These are phyloP conservation scores for Trichophyton benhamiae DNA, from an alignment of 2,329 filamentous ascomycete species.

Conservation along the genomic window DNA sequence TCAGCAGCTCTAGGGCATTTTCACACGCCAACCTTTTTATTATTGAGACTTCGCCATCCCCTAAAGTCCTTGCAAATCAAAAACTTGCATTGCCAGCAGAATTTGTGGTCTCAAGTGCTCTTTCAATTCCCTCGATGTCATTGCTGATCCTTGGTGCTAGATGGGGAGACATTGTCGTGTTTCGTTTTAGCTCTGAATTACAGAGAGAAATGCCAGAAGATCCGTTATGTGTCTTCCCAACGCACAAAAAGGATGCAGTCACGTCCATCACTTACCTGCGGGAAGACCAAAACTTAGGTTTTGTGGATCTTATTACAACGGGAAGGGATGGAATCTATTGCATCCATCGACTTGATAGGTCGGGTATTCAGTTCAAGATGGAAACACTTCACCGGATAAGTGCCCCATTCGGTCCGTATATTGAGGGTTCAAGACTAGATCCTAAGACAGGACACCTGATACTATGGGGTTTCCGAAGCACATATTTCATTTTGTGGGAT, in stretches of 20 bases:
- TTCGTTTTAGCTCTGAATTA: conserved; percentile 18
- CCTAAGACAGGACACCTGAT: conserved; percentile 44
- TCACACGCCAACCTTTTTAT: conserved; percentile 7
- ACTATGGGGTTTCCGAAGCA: conserved; percentile 70
- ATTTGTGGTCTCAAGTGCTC: conserved; percentile 43
- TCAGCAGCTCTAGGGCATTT: background rate
- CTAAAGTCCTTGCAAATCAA: conserved; percentile 44
- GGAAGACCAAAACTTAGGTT: conserved; percentile 8
- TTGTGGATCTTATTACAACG: conserved; percentile 48
- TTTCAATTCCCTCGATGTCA: conserved; percentile 21
- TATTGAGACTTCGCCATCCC: background rate
- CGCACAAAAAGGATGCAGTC: conserved; percentile 51
- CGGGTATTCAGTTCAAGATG: conserved; percentile 22
- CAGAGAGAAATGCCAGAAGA: conserved; percentile 1
- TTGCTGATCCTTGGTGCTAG: conserved; percentile 45
- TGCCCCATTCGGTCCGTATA: conserved; percentile 60
- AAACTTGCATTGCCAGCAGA: conserved; percentile 33
- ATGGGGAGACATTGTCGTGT: conserved; percentile 42
- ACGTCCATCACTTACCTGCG: conserved; percentile 44
- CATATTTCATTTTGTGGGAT: conserved; percentile 71
- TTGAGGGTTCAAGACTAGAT: conserved; percentile 59
- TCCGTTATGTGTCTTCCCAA: conserved; percentile 14
- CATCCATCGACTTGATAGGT: conserved; percentile 40
- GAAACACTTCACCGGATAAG: conserved; percentile 53
- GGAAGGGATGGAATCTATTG: conserved; percentile 66